Evolutionary conservation across 805 yeast genomes (phyloP), one percentile per base, ranked within the genome.

Genomic region (Monosporozyma yasuniensis): DNA sequence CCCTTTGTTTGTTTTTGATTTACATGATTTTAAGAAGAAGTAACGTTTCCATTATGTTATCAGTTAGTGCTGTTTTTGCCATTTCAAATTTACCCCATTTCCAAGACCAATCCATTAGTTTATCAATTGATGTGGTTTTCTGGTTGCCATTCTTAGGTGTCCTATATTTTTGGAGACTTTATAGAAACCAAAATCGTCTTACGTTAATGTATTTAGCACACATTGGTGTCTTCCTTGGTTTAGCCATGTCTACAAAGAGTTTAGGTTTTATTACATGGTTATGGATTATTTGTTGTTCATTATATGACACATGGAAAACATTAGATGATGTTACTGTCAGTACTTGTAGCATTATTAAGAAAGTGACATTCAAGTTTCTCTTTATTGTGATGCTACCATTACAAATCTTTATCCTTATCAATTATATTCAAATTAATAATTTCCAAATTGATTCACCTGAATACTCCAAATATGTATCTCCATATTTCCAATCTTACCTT

Each of bases 241-340:
- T 72, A 44, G 65, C 81, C 1, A 64, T 80, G 1, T 76, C 89
- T 7, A 75, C 84, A 3, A 86, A 87, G 61, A 78, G 81, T 75
- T 75, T 84, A 4, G 97, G 96, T 0, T 47, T 81, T 21, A 78
- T 79, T 58, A 83, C 91, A 0, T 66, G 80, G 50, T 66, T 66
- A 0, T 88, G 95, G 95, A 67, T 85, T 11, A 75, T 80, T 2
- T 4, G 69, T 0, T 58, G 80, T 44, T 52, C 76, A 2, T 47
- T 74, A 1, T 10, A 46, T 8, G 79, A 80, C 52, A 64, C 83
- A 43, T 89, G 96, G 96, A 63, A 65, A 52, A 58, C 78, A 11
- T 61, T 84, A 37, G 95, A 93, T 12, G 96, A 91, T 64, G 63
- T 84, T 30, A 65, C 69, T 3, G 70, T 83, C 3, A 42, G 77